Base-by-base conservation (phyloP, 257 asterid genomes). In the Lycium barbarum region DNA sequence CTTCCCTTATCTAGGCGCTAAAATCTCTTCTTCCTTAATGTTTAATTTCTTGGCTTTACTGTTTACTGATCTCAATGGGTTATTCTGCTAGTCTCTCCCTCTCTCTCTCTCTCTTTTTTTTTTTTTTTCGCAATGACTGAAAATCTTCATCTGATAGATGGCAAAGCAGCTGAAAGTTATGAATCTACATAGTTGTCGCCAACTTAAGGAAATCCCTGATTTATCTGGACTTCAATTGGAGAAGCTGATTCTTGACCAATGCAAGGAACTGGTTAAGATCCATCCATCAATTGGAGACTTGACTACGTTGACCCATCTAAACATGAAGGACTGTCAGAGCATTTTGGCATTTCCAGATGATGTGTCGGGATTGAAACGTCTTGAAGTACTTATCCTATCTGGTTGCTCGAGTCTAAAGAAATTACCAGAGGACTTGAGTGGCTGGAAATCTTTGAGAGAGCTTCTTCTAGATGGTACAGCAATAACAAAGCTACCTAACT, bases 371-470 rank as follows among this genome's bases (percentile, higher is more conserved):
- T 86, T 88, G 43, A 88, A 74, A 78, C 2, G 67, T 86, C 88
- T 88, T 33, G 86, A 88, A 83, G 81, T 81, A 54, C 87, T 88
- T 40, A 85, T 84, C 83, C 88, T 88, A 85, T 86, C 90, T 78
- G 90, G 81, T 15, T 88, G 90, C 80, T 65, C 65, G 0, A 65
- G 81, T 51, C 87, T 88, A 53, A 84, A 59, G 47, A 14, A 82
- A 43, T 67, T 88, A 62, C 90, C 90, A 3, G 74, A 47, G 74
- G 83, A 74, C 78, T 65, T 88, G 65, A 83, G 83, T 80, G 43
- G 83, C 80, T 78, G 87, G 89, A 86, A 58, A 65, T 88, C 88
- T 4, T 86, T 88, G 76, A 84, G 67, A 80, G 88, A 84, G 65
- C 83, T 88, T 63, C 66, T 66, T 57, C 78, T 83, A 12, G 87